These are phyloP conservation scores for Rosa rugosa DNA, from an alignment of 306 rosid species.

Conservation along the genomic window DNA sequence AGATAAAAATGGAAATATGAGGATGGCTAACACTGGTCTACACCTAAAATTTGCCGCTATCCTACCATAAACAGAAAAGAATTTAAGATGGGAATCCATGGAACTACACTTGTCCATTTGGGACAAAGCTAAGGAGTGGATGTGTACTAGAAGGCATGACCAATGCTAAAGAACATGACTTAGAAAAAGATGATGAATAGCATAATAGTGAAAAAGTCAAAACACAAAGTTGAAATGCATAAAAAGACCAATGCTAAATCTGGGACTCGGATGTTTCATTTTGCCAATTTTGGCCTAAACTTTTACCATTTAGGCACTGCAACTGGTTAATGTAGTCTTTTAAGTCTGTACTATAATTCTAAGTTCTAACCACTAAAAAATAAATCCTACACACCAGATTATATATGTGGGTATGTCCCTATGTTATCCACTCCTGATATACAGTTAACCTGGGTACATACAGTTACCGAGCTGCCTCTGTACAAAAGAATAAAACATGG, in stretches of 20 bases:
- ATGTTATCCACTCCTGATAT: background rate
- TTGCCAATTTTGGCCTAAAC: background rate
- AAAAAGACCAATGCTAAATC: background rate
- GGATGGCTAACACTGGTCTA: background rate
- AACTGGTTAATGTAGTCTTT: background rate
- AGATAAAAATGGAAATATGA: background rate
- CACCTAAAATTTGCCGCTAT: background rate
- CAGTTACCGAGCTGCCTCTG: background rate
- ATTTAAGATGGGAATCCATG: background rate
- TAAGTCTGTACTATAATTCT: background rate
- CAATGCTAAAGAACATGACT: background rate
- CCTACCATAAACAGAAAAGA: background rate
- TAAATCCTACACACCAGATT: background rate
- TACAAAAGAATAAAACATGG: background rate
- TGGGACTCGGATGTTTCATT: background rate
- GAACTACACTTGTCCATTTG: background rate
- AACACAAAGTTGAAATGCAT: background rate
- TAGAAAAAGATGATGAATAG: background rate
- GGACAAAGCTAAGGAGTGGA: background rate
- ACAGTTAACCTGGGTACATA: background rate
- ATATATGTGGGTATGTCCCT: background rate
- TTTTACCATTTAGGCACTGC: background rate
- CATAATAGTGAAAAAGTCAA: background rate
- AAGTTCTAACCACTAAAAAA: background rate
- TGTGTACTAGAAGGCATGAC: background rate